Percentiles rank a stretch among this genome's conserved stretches.
Conservation (phyloP, 2,329 filamentous ascomycete species). For the Cercospora beticola region DNA sequence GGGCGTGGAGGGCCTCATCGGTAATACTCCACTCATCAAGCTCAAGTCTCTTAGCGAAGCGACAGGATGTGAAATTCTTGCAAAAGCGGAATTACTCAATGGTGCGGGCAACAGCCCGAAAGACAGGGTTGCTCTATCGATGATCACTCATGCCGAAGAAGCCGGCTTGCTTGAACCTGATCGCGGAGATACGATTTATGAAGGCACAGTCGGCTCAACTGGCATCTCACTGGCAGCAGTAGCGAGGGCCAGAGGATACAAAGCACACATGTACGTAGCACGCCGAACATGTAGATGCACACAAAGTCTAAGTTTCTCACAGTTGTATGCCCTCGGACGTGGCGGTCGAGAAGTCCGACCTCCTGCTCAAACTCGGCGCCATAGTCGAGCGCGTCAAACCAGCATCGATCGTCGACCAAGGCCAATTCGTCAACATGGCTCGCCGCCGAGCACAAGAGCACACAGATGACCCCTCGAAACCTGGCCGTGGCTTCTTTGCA, state of each 20-base stretch:
- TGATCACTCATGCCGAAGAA: conserved; percentile 80
- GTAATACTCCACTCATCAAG: conserved; percentile 8
- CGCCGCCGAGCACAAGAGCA: conserved; percentile 74
- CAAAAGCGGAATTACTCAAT: conserved; percentile 94
- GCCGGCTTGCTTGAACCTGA: conserved; percentile 72
- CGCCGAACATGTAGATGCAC: background rate
- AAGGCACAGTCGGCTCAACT: conserved; percentile 94
- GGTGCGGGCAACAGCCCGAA: conserved; percentile 92
- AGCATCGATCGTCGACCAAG: conserved; percentile 87
- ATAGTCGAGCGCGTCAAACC: conserved; percentile 88
- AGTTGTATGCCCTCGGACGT: conserved; percentile 94
- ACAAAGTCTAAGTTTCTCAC: conserved; percentile 20
- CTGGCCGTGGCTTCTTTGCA: conserved; percentile 83
- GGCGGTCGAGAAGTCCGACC: conserved; percentile 80
- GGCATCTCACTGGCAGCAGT: conserved; percentile 92
- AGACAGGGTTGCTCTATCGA: conserved; percentile 87
- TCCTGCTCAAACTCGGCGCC: conserved; percentile 86
- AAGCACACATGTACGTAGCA: conserved; percentile 72
- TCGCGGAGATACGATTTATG: conserved; percentile 91
- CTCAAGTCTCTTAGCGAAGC: conserved; percentile 58
- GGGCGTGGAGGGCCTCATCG: conserved; percentile 74
- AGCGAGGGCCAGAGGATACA: conserved; percentile 83
- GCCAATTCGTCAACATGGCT: conserved; percentile 93
- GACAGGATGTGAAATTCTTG: conserved; percentile 85
- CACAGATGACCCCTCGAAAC: conserved; percentile 56